A percentile compares a stretch with the other conserved stretches of the same genome.
Conservation (phyloP, 2,329 filamentous ascomycete genomes). For the Fusarium sp. region DNA sequence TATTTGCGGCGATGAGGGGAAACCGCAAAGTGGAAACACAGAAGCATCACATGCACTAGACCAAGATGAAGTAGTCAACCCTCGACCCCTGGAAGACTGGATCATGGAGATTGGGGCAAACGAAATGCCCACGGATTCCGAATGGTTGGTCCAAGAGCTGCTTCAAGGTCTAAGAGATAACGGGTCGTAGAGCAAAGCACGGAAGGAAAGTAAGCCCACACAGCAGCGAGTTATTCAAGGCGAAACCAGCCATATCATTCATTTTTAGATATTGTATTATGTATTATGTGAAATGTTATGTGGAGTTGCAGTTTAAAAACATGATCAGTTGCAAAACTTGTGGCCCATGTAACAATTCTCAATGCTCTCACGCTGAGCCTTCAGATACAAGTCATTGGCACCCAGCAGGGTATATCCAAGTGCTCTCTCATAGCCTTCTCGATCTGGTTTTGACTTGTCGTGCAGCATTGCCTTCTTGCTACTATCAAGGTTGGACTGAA, state of each 20-base stretch:
- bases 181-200: too few relatives aligned
- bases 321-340: too few relatives aligned
- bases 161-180: conserved; percentile 26
- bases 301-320: too few relatives aligned
- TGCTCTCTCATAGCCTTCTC: conserved; percentile 2
- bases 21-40: background rate
- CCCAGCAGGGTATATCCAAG: background rate
- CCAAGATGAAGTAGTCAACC: background rate
- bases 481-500: conserved; percentile 53
- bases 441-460: background rate
- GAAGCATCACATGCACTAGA: background rate
- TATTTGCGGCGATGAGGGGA: conserved; percentile 30
- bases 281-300: too few relatives aligned
- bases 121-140: conserved; percentile 20
- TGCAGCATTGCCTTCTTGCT: too few relatives aligned
- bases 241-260: too few relatives aligned
- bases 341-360: too few relatives aligned
- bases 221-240: too few relatives aligned
- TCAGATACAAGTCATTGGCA: conserved; percentile 10
- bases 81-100: conserved; percentile 19
- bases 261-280: too few relatives aligned
- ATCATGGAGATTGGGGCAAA: conserved; percentile 15
- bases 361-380: conserved; percentile 1
- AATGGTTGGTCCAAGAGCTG: conserved; percentile 32
- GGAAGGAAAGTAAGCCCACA: too few relatives aligned